These are phyloP conservation scores for Coix lacrymajobi DNA, from an alignment of 176 grass and related monocot genomes.

Conservation along the genomic window DNA sequence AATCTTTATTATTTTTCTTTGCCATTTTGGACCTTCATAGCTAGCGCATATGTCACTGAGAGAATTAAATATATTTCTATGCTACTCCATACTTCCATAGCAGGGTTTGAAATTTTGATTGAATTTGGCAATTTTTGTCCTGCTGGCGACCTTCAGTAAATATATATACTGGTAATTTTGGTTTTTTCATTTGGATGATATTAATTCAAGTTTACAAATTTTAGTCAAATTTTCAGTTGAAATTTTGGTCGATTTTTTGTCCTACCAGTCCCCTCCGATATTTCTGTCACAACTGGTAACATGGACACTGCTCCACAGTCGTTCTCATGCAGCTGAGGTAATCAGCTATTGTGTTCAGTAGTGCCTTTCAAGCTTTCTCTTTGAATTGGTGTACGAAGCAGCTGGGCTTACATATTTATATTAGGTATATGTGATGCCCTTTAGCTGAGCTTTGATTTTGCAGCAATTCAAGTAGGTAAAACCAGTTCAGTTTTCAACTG, in stretches of 20 bases:
- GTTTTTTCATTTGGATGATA: not conserved
- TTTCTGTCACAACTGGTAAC: not conserved
- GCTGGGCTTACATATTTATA: not conserved
- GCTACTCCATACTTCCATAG: slow-evolving; percentile 7
- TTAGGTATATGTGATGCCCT: not conserved
- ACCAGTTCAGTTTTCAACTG: not conserved
- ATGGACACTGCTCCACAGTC: not conserved
- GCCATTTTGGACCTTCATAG: not conserved
- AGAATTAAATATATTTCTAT: not conserved
- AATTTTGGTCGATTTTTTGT: not conserved
- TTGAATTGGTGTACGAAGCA: slow-evolving; percentile 14
- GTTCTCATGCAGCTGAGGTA: slow-evolving; percentile 13
- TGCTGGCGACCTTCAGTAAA: not conserved
- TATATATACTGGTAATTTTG: not conserved
- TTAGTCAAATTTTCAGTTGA: not conserved
- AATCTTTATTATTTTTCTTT: not conserved
- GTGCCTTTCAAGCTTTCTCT: slow-evolving; percentile 21
- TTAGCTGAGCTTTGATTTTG: slow-evolving; percentile 12
- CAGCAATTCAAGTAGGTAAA: not conserved
- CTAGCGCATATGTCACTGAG: not conserved
- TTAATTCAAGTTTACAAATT: not conserved
- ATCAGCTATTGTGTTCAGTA: not conserved
- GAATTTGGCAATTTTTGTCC: not conserved
- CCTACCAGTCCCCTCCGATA: not conserved
- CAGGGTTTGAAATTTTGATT: not conserved